Conservation (phyloP, 176 grass and related monocot species). For the Ananas comosus region DNA sequence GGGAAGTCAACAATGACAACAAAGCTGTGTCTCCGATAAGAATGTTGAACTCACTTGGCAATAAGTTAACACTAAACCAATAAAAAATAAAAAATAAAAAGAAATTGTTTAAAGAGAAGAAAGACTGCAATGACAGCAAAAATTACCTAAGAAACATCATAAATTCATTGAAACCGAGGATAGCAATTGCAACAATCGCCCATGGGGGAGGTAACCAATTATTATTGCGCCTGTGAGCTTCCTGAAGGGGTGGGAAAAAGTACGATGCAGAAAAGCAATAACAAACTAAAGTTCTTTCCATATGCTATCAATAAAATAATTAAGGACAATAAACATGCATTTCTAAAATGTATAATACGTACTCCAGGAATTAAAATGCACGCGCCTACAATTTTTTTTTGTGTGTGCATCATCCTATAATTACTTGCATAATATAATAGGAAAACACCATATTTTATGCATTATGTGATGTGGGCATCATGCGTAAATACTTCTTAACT, state of each 20-base stretch:
- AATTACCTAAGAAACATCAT: slow-evolving; percentile 76
- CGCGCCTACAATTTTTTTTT: background rate
- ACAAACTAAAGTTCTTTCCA: background rate
- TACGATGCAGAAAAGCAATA: slow-evolving; percentile 18
- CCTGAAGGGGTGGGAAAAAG: slow-evolving; percentile 30
- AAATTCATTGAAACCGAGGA: slow-evolving; percentile 76
- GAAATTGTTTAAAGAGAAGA: slow-evolving; percentile 8
- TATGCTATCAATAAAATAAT: too few relatives aligned
- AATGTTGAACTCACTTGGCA: background rate
- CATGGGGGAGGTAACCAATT: slow-evolving; percentile 60
- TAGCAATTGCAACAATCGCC: slow-evolving; percentile 53
- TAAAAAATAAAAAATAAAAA: slow-evolving; percentile 17
- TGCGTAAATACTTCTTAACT: background rate
- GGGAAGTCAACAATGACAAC: slow-evolving; percentile 10
- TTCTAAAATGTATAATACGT: too few relatives aligned
- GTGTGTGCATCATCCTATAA: background rate
- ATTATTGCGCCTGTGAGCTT: slow-evolving; percentile 44
- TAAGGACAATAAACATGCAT: too few relatives aligned
- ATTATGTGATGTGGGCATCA: background rate
- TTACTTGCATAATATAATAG: background rate
- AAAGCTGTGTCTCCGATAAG: background rate
- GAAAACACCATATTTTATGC: background rate
- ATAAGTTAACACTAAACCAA: background rate
- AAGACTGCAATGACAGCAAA: slow-evolving; percentile 1
- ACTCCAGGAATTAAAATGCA: too few relatives aligned